phyloP scores from a whole-genome alignment of 179 eudicot genomes.

The Patellifolia procumbens region DNA sequence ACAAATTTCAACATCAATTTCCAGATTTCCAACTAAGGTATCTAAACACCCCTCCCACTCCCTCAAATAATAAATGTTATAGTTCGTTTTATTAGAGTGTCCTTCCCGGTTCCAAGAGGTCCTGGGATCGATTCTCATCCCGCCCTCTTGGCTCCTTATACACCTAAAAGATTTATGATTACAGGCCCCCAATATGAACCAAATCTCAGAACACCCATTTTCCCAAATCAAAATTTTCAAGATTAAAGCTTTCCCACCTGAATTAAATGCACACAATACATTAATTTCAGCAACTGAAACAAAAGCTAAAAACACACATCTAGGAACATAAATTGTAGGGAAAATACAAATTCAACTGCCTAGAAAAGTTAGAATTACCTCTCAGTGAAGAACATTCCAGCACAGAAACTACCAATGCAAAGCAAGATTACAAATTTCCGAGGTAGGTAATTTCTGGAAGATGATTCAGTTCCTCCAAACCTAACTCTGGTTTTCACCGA shows the following conservation, averaged over 20 bases:
- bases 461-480: slow-evolving; percentile 34
- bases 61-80: too few relatives aligned
- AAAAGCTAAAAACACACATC: slow-evolving; percentile 16
- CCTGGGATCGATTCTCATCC: too few relatives aligned
- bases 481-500: slow-evolving; percentile 53
- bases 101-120: too few relatives aligned
- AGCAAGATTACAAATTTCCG: slow-evolving; percentile 62
- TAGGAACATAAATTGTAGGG: slow-evolving; percentile 3
- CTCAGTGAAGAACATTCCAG: slow-evolving; percentile 76
- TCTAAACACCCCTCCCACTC: too few relatives aligned
- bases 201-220: slow-evolving; percentile 12
- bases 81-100: too few relatives aligned
- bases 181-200: not conserved
- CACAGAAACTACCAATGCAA: slow-evolving; percentile 77
- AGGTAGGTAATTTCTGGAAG: slow-evolving; percentile 55
- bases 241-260: slow-evolving; percentile 20
- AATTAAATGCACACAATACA: slow-evolving; percentile 22
- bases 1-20: slow-evolving; percentile 2
- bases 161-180: not conserved
- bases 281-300: not conserved
- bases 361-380: slow-evolving; percentile 44
- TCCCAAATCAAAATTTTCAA: not conserved
- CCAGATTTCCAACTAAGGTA: not conserved
- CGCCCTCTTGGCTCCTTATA: too few relatives aligned
- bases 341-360: not conserved